Evolutionary conservation across 352 stramenopile genomes (phyloP).

Genomic region (Pythium insidiosum): DNA sequence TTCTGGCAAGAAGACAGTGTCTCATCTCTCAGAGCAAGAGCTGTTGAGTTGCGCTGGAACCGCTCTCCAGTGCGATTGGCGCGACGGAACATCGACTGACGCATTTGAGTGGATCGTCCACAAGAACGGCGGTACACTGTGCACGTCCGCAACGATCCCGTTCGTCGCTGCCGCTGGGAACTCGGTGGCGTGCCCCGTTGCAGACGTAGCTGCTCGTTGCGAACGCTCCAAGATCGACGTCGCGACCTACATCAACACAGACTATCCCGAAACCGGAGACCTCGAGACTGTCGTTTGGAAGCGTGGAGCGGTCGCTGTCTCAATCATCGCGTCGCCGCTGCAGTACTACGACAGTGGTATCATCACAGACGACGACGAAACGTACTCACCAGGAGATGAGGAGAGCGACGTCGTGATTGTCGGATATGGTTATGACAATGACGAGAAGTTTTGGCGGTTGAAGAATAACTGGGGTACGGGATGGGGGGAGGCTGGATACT

Average conservation of each 20-base stretch:
- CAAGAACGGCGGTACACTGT: constrained; percentile 3
- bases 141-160: background rate
- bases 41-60: constrained; percentile 86
- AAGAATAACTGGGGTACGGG: constrained; percentile 9
- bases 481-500: constrained; percentile 9
- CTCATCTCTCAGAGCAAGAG: constrained; percentile 88
- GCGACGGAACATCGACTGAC: no score
- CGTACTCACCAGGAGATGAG: background rate
- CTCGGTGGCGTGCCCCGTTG: no score
- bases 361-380: background rate
- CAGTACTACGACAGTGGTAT: background rate
- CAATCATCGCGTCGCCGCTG: background rate
- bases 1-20: constrained; percentile 46
- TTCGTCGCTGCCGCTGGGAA: background rate
- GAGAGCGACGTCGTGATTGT: constrained; percentile 8
- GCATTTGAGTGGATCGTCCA: constrained; percentile 1
- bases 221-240: background rate
- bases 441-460: constrained; percentile 4
- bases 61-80: constrained; percentile 78
- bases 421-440: constrained; percentile 6
- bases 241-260: background rate
- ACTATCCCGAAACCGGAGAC: background rate
- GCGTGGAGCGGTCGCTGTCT: background rate
- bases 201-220: background rate
- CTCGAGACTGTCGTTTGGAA: background rate